Percentiles rank a stretch among this genome's conserved stretches.
These are phyloP conservation scores for Bolboschoenus planiculmis DNA, from an alignment of 176 grass and related monocot species.

Conservation along the genomic window DNA sequence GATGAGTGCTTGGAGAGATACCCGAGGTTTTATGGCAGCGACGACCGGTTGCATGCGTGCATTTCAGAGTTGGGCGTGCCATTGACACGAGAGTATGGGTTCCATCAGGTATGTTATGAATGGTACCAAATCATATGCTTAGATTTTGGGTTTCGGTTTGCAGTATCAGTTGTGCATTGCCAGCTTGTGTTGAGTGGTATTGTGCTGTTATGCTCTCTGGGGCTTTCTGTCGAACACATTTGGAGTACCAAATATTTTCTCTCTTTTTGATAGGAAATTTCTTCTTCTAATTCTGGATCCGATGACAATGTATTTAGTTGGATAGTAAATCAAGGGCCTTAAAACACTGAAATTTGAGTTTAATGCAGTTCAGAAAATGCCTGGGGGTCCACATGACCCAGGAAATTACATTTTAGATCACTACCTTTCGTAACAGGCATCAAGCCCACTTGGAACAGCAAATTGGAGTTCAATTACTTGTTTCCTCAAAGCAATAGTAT, in stretches of 20 bases:
- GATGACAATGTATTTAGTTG: neutral
- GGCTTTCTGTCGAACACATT: neutral
- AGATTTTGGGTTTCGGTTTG: neutral
- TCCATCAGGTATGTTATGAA: conserved; percentile 68
- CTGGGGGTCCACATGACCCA: neutral
- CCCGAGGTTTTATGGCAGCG: conserved; percentile 81
- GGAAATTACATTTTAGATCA: neutral
- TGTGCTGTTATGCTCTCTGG: neutral
- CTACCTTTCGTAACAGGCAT: neutral
- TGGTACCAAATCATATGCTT: neutral
- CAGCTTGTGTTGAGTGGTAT: neutral
- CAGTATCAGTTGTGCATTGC: neutral
- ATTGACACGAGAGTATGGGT: conserved; percentile 65
- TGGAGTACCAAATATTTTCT: neutral
- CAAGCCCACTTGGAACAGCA: neutral
- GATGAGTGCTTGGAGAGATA: conserved; percentile 91
- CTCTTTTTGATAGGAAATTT: neutral
- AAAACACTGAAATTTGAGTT: neutral
- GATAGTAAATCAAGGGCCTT: neutral
- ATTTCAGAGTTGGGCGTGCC: conserved; percentile 90
- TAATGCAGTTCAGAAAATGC: neutral
- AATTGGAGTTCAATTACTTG: neutral
- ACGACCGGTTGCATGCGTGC: conserved; percentile 95
- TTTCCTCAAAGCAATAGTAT: neutral
- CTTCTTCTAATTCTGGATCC: neutral